Base-by-base conservation (phyloP, 2,329 filamentous ascomycete genomes). In the Aspergillus sp. region DNA sequence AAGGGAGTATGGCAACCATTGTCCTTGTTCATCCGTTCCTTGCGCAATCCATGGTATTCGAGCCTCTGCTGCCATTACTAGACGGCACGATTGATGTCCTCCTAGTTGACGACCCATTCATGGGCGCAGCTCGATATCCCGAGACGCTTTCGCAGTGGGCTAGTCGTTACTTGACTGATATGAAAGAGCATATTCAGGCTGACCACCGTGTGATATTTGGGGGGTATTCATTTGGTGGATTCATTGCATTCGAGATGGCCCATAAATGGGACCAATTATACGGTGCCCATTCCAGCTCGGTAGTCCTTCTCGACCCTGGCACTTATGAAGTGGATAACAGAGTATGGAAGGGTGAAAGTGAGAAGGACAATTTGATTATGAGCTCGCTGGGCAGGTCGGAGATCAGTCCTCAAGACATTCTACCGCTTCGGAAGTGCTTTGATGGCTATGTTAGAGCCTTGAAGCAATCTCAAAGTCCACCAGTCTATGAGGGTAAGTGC, bases 11-110 rank as follows among this genome's bases (percentile, higher is more conserved):
- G n/a, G 50, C 57, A 13, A 59, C 41, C n/a, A 39, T 59, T 36
- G 50, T 60, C n/a, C 36, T 60, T 6, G 43, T 60, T 23, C 58
- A 60, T 47, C 58, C 58, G 3, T 60, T 60, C 52, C 28, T 60
- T 10, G 52, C 52, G 17, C 52, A 55, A 19, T 45, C 36, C 8
- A 60, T 10, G 3, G 38, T 45, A 2, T 49, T 60, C 32, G 52
- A 60, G 45, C 43, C 58, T 13, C 52, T 60, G 13, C 21, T 60
- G 13, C 52, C 58, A 15, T 45, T 56, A 7, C 15, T 60, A 3
- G 58, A 60, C 49, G 32, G 25, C 12, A 17, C 36, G 17, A 52
- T 60, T 25, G 41, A 55, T 38, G 41, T 60, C 6, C 55, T 60
- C 25, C 52, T 60, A 5, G 45, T 60, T 4, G 52, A 60, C 38